phyloP scores from a whole-genome alignment of 1,139 yeast genomes.

The Magnusiomyces fungicola region DNA sequence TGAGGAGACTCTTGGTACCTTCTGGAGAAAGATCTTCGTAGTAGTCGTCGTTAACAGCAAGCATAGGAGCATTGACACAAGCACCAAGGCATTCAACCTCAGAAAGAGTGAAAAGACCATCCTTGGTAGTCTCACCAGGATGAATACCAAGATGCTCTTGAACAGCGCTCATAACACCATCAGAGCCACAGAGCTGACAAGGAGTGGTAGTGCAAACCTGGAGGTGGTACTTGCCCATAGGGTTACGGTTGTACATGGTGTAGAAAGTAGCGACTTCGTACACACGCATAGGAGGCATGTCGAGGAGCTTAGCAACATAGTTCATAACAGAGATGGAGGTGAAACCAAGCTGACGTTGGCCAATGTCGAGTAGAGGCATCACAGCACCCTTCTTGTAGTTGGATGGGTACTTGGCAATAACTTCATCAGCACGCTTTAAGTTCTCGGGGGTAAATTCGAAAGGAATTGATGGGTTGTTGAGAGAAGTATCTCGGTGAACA shows the following conservation, averaged over 20 bases:
- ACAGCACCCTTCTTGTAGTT: constrained; percentile 85
- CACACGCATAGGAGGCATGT: constrained; percentile 93
- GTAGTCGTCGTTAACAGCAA: constrained; percentile 77
- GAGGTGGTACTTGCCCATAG: constrained; percentile 78
- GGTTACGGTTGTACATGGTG: constrained; percentile 85
- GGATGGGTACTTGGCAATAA: constrained; percentile 73
- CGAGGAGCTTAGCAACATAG: constrained; percentile 78
- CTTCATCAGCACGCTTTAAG: constrained; percentile 59
- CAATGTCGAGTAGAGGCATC: constrained; percentile 81
- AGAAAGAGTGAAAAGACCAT: constrained; percentile 70
- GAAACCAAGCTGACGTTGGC: constrained; percentile 84
- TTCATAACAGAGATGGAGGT: constrained; percentile 89
- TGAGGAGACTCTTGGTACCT: constrained; percentile 53
- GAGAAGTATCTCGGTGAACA: constrained; percentile 67
- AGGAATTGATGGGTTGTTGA: constrained; percentile 60
- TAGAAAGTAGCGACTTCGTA: constrained; percentile 91
- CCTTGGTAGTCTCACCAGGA: constrained; percentile 75
- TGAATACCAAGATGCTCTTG: constrained; percentile 53
- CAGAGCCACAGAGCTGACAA: constrained; percentile 80
- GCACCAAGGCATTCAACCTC: constrained; percentile 93
- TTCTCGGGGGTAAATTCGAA: constrained; percentile 73
- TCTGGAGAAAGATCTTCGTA: constrained; percentile 76
- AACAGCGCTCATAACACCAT: constrained; percentile 66
- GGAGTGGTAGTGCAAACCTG: constrained; percentile 91
- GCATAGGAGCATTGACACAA: constrained; percentile 87